Conservation (phyloP, 202 grass and related monocot genomes). For the Eragrostis tef region DNA sequence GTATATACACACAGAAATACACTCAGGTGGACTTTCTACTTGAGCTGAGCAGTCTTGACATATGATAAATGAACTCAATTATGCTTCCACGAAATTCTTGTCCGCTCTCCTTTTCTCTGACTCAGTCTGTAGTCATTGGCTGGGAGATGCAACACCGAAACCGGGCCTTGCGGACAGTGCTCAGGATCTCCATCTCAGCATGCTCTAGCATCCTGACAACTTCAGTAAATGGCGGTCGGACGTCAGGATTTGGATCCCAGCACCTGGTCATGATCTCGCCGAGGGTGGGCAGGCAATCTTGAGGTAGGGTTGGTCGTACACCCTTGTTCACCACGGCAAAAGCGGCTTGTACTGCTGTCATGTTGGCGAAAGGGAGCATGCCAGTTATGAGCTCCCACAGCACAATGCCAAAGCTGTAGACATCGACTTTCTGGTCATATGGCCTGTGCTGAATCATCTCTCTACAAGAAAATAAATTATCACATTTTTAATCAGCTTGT, state of each 20-base stretch:
- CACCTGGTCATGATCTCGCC: slow-evolving; percentile 78
- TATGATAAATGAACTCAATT: slow-evolving; percentile 51
- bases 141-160: slow-evolving; percentile 84
- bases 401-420: slow-evolving; percentile 88
- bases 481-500: neutral
- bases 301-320: slow-evolving; percentile 73
- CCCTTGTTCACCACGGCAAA: slow-evolving; percentile 88
- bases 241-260: slow-evolving; percentile 79
- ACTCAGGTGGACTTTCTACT: slow-evolving; percentile 55
- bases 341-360: slow-evolving; percentile 88
- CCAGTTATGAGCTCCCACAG: slow-evolving; percentile 86
- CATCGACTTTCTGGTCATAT: slow-evolving; percentile 87
- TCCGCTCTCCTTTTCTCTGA: slow-evolving; percentile 16
- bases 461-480: slow-evolving; percentile 47
- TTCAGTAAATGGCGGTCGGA: slow-evolving; percentile 72
- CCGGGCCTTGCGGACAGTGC: slow-evolving; percentile 73
- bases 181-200: slow-evolving; percentile 72
- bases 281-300: slow-evolving; percentile 71
- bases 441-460: slow-evolving; percentile 95
- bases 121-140: slow-evolving; percentile 79
- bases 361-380: slow-evolving; percentile 81
- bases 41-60: slow-evolving; percentile 47
- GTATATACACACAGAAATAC: slow-evolving; percentile 36
- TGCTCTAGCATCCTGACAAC: slow-evolving; percentile 74
- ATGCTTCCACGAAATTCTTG: slow-evolving; percentile 28